Base-by-base conservation (phyloP, 257 asterid genomes). In the Lithospermum erythrorhizon region DNA sequence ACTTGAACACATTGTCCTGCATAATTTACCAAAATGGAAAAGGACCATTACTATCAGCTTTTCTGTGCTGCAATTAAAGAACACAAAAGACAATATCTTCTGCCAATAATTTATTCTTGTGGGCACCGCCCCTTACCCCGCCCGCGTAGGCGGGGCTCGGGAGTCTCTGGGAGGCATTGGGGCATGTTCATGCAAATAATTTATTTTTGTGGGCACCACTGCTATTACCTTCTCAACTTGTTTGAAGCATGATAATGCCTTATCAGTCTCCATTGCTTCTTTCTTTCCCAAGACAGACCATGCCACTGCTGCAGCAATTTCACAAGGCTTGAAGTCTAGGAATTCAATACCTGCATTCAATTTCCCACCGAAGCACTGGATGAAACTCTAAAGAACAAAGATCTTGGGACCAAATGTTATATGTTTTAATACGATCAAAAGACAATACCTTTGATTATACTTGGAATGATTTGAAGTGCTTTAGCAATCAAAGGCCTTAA, bases 241-340 rank as follows among this genome's bases (percentile, higher is more conserved):
- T 60, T 67, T 65, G 72, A 70, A 80, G 66, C 75, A 37, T 23
- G 83, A 65, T 69, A 81, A 61, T 57, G 81, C 81, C 83, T 75
- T 74, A 66, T 81, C 79, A 62, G 71, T 68, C 69, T 76, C 84
- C 61, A 65, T 23, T 53, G 79, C 74, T 37, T 65, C 74, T 30
- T 29, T 75, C 63, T 81, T 85, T 22, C 71, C 72, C 32, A 75
- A 76, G 65, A 77, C 90, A 61, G 59, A 70, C 59, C 77, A 49
- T 58, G 94, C 94, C 69, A 80, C 86, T 35, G 94, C 94, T 74
- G 94, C 88, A 53, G 85, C 95, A 70, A 83, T 68, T 70, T 88
- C 95, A 69, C 89, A 83, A 20, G 94, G 81, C 81, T 70, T 83
- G 85, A 86, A 88, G 65, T 86, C 90, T 90, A 88, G 79, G 85